These are phyloP conservation scores for Suillus hirtellus DNA, from an alignment of 768 basidiomycete species.

Conservation along the genomic window DNA sequence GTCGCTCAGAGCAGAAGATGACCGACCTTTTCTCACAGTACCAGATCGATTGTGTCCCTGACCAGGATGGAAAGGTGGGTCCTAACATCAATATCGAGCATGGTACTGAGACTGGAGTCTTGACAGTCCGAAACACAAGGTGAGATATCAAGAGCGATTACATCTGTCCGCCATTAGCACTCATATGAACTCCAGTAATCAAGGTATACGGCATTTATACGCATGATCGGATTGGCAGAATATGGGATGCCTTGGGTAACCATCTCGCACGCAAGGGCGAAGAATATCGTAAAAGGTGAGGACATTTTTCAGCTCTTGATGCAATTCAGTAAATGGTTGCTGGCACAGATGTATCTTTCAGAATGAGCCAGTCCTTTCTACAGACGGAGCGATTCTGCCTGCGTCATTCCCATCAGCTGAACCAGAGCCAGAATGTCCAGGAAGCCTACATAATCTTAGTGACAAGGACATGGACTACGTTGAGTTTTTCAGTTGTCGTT, in stretches of 20 bases:
- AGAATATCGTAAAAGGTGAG: slow-evolving; percentile 55
- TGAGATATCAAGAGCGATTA: slow-evolving; percentile 11
- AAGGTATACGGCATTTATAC: slow-evolving; percentile 53
- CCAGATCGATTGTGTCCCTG: slow-evolving; percentile 47
- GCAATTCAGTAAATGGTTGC: background rate
- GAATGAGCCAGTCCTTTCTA: slow-evolving; percentile 32
- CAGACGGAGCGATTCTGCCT: slow-evolving; percentile 46
- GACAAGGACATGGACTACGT: slow-evolving; percentile 52
- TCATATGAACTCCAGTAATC: slow-evolving; percentile 35
- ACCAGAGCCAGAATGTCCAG: slow-evolving; percentile 19
- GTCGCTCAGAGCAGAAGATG: background rate
- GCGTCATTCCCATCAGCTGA: slow-evolving; percentile 49
- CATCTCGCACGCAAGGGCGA: slow-evolving; percentile 45
- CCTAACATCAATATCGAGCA: background rate
- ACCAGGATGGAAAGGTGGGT: slow-evolving; percentile 35
- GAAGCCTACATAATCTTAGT: slow-evolving; percentile 35
- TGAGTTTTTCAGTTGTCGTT: slow-evolving; percentile 1
- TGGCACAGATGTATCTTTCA: slow-evolving; percentile 47
- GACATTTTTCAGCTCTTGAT: background rate
- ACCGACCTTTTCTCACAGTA: slow-evolving; percentile 34
- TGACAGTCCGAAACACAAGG: slow-evolving; percentile 42
- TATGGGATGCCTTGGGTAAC: slow-evolving; percentile 48
- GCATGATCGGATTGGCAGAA: slow-evolving; percentile 45
- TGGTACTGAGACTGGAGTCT: background rate
- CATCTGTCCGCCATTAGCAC: background rate